Base-by-base conservation (phyloP, 768 basidiomycete species). In the Naganishia antarctica region DNA sequence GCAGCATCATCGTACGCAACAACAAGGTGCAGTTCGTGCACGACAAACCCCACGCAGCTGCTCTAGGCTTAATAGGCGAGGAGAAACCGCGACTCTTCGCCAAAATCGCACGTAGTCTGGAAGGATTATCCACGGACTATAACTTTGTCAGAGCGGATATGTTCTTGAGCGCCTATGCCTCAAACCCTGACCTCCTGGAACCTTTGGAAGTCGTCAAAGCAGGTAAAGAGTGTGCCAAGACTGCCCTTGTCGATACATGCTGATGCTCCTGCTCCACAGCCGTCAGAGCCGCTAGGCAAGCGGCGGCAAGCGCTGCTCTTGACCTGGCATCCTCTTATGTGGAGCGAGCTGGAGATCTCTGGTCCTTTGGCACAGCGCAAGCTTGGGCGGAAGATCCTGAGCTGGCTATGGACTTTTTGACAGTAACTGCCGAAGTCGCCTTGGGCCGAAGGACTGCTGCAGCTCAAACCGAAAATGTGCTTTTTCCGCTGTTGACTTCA, bases 11-110 rank as follows among this genome's bases (percentile, higher is more conserved):
- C 26, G 25, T 63, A 7, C 34, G 49, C 4, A 63, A 57, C 26
- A 44, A 26, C 62, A 51, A 37, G 28, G 67, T 66, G 11, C 49
- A 60, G 4, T 74, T 73, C 66, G 40, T 68, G 0, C 73, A 74
- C 62, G 71, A 74, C 58, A 65, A 72, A 29, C 60, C 47, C 4
- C 66, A 67, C 37, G 26, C 31, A 6, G 66, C 66, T 12, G 66
- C 45, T 3, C 26, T 63, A 16, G 60, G 34, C 2, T 43, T 45
- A 1, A 58, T 63, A n/a, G 26, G 8, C 7, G 37, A 40, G 5
- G 23, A 28, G 28, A 63, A 63, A 31, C 37, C 41, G 0, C 25
- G 16, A 9, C 50, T 63, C 3, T 57, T 44, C 26, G 31, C 37
- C 12, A 21, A 15, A 11, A 53, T 63, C n/a, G 62, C 40, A 21